phyloP scores from a whole-genome alignment of 208 protist genomes.

The Leishmania mexicana region DNA sequence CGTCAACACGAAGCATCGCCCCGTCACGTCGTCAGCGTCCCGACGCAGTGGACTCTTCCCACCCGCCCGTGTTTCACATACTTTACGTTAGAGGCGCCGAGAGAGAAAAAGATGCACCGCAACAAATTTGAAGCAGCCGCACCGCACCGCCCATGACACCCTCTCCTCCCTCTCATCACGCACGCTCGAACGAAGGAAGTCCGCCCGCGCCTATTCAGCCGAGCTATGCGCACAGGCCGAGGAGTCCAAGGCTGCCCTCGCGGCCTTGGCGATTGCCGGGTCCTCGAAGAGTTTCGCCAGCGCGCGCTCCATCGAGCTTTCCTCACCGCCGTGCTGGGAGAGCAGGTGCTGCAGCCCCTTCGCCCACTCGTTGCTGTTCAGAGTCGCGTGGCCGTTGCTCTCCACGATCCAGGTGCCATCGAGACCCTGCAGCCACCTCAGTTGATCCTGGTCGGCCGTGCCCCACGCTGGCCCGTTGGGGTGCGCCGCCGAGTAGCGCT shows the following conservation, averaged over 20 bases:
- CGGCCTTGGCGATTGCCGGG: constrained; percentile 35
- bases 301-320: constrained; percentile 33
- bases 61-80: not conserved
- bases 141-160: not conserved
- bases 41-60: not conserved
- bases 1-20: not conserved
- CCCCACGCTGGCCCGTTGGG: constrained; percentile 44
- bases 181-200: not conserved
- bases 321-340: constrained; percentile 8
- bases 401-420: constrained; percentile 15
- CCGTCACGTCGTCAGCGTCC: not conserved
- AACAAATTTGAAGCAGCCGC: not conserved
- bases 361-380: constrained; percentile 11
- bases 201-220: not conserved
- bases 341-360: constrained; percentile 32
- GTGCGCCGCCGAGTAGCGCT: constrained; percentile 39
- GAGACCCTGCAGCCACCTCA: constrained; percentile 54
- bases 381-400: not conserved
- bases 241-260: constrained; percentile 17
- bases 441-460: constrained; percentile 30
- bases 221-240: not conserved
- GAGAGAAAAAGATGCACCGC: not conserved
- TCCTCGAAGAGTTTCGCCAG: constrained; percentile 60
- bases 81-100: not conserved
- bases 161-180: not conserved